A percentile compares a stretch with the other conserved stretches of the same genome.
These are phyloP conservation scores for Globisporangium takayamanum DNA, from an alignment of 352 stramenopile species.

Conservation along the genomic window DNA sequence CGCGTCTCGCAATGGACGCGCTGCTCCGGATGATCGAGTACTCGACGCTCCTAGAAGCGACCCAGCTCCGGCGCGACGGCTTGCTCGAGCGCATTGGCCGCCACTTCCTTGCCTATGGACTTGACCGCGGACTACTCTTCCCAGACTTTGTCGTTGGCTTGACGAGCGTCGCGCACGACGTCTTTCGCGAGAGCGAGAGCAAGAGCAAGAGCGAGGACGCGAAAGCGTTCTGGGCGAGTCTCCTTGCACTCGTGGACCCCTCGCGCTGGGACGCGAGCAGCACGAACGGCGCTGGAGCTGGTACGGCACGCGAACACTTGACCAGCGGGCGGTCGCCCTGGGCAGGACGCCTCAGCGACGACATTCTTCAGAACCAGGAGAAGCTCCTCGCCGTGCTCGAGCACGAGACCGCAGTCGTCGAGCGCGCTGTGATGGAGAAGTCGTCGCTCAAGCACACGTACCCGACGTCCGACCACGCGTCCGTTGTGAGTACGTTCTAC, in stretches of 20 bases:
- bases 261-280: slow-evolving; percentile 7
- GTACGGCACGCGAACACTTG: slow-evolving; percentile 2
- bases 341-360: slow-evolving; percentile 61
- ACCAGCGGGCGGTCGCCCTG: slow-evolving; percentile 26
- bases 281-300: not conserved
- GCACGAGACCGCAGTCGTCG: slow-evolving; percentile 71
- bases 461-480: slow-evolving; percentile 22
- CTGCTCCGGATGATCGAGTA: slow-evolving; percentile 43
- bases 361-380: slow-evolving; percentile 79
- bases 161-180: slow-evolving; percentile 32
- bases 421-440: slow-evolving; percentile 75
- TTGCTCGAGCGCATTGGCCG: slow-evolving; percentile 21
- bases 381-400: slow-evolving; percentile 72
- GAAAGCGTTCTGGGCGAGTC: slow-evolving; percentile 48
- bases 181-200: slow-evolving; percentile 22
- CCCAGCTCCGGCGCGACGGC: slow-evolving; percentile 24
- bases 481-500: slow-evolving; percentile 28
- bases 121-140: slow-evolving; percentile 42
- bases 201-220: slow-evolving; percentile 2
- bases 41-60: slow-evolving; percentile 33
- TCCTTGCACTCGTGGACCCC: slow-evolving; percentile 26
- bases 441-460: slow-evolving; percentile 69
- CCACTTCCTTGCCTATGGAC: slow-evolving; percentile 37
- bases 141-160: slow-evolving; percentile 48
- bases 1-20: slow-evolving; percentile 30